These are phyloP conservation scores for Lasiodiplodia citricola DNA, from an alignment of 2,329 filamentous ascomycete genomes.

Conservation along the genomic window DNA sequence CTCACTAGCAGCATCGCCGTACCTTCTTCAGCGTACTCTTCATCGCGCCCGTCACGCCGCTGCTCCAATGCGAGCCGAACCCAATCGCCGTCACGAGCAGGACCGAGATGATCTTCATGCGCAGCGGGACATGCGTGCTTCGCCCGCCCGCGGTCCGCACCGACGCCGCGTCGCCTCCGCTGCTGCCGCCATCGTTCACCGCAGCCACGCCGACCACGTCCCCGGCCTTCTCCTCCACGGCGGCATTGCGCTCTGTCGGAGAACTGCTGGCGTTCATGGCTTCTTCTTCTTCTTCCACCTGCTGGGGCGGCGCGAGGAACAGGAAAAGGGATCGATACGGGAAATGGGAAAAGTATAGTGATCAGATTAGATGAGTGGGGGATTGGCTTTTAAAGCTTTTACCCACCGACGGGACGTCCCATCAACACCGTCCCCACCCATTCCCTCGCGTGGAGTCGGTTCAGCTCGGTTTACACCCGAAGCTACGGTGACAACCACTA, in stretches of 20 bases:
- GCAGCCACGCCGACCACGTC: slow-evolving; percentile 2
- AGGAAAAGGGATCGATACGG: too few species aligned
- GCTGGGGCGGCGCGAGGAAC: neutral
- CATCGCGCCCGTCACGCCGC: slow-evolving; percentile 65
- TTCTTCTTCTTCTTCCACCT: neutral
- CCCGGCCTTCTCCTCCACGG: neutral
- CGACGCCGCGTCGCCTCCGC: neutral
- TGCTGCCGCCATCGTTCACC: neutral
- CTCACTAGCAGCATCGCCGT: neutral
- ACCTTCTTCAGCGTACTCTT: slow-evolving; percentile 65
- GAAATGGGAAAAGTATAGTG: neutral
- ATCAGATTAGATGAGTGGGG: slow-evolving; percentile 11
- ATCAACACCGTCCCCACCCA: neutral
- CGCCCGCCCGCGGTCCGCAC: slow-evolving; percentile 14
- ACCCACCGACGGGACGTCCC: neutral
- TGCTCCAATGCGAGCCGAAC: slow-evolving; percentile 65
- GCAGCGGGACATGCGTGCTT: slow-evolving; percentile 10
- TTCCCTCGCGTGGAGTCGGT: neutral
- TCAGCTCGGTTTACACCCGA: neutral
- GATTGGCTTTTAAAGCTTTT: neutral
- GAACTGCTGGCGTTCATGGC: neutral
- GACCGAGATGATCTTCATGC: slow-evolving; percentile 44
- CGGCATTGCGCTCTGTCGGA: neutral
- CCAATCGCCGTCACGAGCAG: slow-evolving; percentile 60
- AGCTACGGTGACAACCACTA: neutral